phyloP scores from a whole-genome alignment of 2,329 filamentous ascomycete genomes.

The Knufia petricola region DNA sequence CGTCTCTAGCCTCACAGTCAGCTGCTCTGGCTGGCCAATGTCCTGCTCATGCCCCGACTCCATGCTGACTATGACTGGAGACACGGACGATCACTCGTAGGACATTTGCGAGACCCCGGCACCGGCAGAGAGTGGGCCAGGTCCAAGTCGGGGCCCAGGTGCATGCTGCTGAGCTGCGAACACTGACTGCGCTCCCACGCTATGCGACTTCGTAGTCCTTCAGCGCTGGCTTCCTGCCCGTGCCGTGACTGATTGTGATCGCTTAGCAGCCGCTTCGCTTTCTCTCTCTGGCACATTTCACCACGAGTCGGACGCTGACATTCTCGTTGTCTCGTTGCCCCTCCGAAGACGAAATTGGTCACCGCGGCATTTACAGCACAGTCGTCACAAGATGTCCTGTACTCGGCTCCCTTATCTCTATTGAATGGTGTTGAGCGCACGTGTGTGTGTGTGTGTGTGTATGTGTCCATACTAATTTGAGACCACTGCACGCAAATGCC shows the following conservation, averaged over 20 bases:
- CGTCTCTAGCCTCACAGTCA: not conserved
- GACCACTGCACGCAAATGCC: conserved; percentile 41
- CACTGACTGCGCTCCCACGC: not conserved
- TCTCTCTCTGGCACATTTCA: no score
- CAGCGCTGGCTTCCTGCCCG: not conserved
- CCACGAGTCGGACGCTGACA: no score
- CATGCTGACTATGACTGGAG: not conserved
- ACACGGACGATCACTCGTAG: not conserved
- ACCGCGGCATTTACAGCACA: not conserved
- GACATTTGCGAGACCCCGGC: no score
- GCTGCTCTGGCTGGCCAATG: not conserved
- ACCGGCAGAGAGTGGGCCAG: no score
- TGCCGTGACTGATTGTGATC: not conserved
- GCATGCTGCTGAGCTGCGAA: not conserved
- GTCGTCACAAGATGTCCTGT: not conserved
- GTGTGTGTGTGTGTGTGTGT: no score
- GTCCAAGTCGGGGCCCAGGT: not conserved
- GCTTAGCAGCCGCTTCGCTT: not conserved
- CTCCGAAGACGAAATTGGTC: not conserved
- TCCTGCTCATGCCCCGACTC: not conserved
- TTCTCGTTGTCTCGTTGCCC: not conserved
- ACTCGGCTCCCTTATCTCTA: not conserved
- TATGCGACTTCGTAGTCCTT: not conserved
- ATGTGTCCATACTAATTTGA: no score
- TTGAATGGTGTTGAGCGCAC: not conserved